Evolutionary conservation across 2,329 filamentous ascomycete genomes (phyloP).

Genomic region (Pestalotiopsis sp.): DNA sequence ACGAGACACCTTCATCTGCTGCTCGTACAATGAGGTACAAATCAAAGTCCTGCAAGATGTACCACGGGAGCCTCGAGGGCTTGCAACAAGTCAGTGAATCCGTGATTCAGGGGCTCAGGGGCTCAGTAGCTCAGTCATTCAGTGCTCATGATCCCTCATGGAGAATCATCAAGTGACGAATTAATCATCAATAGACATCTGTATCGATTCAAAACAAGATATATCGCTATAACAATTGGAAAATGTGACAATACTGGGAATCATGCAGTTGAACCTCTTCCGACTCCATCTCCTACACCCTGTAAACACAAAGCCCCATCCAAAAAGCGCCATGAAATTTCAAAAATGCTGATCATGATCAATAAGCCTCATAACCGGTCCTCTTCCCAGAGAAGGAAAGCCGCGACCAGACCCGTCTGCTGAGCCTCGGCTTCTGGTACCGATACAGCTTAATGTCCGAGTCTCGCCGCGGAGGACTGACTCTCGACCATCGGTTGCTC

Average conservation of each 20-base stretch:
- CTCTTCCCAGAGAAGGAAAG: neutral
- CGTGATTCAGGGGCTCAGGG: too few relatives aligned
- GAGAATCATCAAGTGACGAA: neutral
- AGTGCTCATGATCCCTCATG: too few relatives aligned
- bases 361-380: neutral
- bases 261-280: neutral
- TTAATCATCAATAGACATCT: neutral
- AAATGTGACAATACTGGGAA: neutral
- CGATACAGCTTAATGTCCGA: neutral
- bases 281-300: neutral
- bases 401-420: constrained; percentile 1
- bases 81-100: too few relatives aligned
- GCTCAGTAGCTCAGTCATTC: too few relatives aligned
- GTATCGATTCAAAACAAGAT: neutral
- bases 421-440: neutral
- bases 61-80: too few relatives aligned
- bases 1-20: too few relatives aligned
- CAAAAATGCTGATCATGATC: neutral
- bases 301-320: neutral
- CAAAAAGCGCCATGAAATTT: neutral
- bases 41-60: too few relatives aligned
- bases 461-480: neutral
- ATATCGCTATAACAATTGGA: neutral
- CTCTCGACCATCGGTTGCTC: constrained; percentile 1
- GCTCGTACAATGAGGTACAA: too few relatives aligned